Evolutionary conservation across 106 monocot genomes (phyloP), one percentile per base, ranked within the genome.

Genomic region (Amphibolis antarctica): DNA sequence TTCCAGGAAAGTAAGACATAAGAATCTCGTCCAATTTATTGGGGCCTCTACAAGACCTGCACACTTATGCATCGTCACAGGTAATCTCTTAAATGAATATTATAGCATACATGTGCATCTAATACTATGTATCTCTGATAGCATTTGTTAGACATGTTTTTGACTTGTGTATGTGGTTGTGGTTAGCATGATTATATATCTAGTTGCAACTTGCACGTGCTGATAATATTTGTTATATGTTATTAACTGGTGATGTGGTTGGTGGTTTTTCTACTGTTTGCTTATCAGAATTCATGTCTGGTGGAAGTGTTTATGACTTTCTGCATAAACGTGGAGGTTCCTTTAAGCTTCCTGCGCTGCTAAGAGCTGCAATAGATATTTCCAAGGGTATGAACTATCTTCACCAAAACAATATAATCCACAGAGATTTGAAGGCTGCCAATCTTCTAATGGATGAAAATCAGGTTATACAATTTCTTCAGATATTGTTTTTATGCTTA

Each of bases 21-120:
- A 79, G 63, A 85, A 93, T 78, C 85, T 85, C 62, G 88, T 93
- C 60, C 88, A 88, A 62, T 93, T 93, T 76, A 82, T 93, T 62
- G 93, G 93, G 61, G 88, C 93, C 62, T 93, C 83, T 48, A 88
- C 93, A 17, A 80, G 65, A 29, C 78, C 88, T 25, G 78, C 88
- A 21, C 76, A 68, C 74, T 54, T 93, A 54, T 93, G 93, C 72
- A 93, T 93, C 69, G 85, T 93, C 19, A 93, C 88, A 66, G 93
- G 88, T 88, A 85, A 10, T 29, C 74, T 81, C 72, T 27, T 4
- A 44, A 4, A 28, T 3, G 25, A 57, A 28, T 26, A 17, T 28
- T 15, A 28, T 36, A 36, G 36, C 36, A 36, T 28, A 57, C 28
- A 0, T 2, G 28, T 57, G 24, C 26, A 24, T 23, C 22, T 55